Evolutionary conservation across 2,329 filamentous ascomycete genomes (phyloP).

Genomic region (Drechslerella stenobrocha): DNA sequence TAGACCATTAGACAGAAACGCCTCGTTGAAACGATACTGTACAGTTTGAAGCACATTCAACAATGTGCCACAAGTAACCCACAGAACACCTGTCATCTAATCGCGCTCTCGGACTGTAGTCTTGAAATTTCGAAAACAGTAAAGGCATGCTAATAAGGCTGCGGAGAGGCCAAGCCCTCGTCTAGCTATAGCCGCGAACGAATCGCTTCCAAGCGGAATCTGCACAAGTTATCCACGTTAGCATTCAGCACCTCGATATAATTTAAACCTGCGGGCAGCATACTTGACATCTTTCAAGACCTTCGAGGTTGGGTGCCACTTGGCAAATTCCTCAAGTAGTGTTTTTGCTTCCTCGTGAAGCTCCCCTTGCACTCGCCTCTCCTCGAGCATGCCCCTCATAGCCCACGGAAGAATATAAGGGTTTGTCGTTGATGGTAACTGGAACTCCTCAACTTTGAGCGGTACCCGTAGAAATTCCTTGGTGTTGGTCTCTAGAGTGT

Average conservation of each 20-base stretch:
- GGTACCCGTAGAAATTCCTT: constrained; percentile 49
- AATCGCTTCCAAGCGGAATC: constrained; percentile 45
- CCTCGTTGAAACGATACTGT: neutral
- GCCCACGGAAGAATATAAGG: constrained; percentile 79
- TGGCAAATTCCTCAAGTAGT: constrained; percentile 83
- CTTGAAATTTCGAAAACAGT: constrained; percentile 1
- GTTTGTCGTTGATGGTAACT: constrained; percentile 51
- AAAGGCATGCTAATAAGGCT: neutral
- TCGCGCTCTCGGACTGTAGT: too few species aligned
- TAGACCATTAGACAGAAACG: neutral
- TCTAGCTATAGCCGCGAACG: constrained; percentile 35
- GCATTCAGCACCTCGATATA: neutral
- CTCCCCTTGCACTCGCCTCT: constrained; percentile 83
- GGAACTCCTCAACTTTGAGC: constrained; percentile 50
- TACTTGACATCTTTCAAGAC: constrained; percentile 92
- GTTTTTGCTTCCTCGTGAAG: constrained; percentile 74
- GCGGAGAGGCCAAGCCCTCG: neutral
- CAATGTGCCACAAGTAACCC: too few species aligned
- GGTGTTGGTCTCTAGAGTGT: constrained; percentile 71
- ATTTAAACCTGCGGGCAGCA: neutral
- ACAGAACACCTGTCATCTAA: too few species aligned
- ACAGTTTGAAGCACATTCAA: too few species aligned
- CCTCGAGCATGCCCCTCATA: constrained; percentile 88
- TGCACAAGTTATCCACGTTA: neutral
- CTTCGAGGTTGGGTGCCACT: constrained; percentile 89